phyloP scores from a whole-genome alignment of 805 yeast genomes.

The Schwanniomyces yamadae region DNA sequence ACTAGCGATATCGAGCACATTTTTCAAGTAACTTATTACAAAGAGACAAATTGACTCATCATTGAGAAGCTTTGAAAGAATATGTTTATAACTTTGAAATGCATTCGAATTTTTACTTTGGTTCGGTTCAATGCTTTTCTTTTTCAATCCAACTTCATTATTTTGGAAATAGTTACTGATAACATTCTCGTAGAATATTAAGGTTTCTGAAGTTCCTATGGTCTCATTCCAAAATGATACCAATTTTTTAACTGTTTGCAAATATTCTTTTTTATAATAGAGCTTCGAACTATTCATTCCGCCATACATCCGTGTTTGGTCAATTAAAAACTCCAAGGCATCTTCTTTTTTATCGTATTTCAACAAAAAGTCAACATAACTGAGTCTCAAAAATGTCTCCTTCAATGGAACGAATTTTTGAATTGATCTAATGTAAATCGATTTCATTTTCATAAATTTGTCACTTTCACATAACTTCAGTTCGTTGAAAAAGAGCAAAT shows the following conservation, averaged over 20 bases:
- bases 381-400: constrained; percentile 21
- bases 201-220: constrained; percentile 5
- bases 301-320: constrained; percentile 22
- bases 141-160: constrained; percentile 14
- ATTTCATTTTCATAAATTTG: constrained; percentile 30
- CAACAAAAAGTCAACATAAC: constrained; percentile 24
- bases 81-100: constrained; percentile 9
- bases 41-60: constrained; percentile 41
- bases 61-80: constrained; percentile 34
- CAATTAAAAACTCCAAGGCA: constrained; percentile 28
- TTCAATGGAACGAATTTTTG: constrained; percentile 36
- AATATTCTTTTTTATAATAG: constrained; percentile 19
- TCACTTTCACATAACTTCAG: constrained; percentile 17
- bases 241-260: constrained; percentile 12
- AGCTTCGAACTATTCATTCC: constrained; percentile 11
- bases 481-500: constrained; percentile 51
- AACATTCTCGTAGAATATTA: constrained; percentile 18
- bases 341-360: constrained; percentile 15
- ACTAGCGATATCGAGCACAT: not conserved
- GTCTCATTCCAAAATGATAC: constrained; percentile 10
- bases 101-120: constrained; percentile 3
- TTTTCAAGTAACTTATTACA: constrained; percentile 11
- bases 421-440: constrained; percentile 53
- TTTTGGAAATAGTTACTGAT: constrained; percentile 17
- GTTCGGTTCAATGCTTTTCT: constrained; percentile 6